phyloP scores from a whole-genome alignment of 2,329 filamentous ascomycete species.

The Leptographium galeiforme region DNA sequence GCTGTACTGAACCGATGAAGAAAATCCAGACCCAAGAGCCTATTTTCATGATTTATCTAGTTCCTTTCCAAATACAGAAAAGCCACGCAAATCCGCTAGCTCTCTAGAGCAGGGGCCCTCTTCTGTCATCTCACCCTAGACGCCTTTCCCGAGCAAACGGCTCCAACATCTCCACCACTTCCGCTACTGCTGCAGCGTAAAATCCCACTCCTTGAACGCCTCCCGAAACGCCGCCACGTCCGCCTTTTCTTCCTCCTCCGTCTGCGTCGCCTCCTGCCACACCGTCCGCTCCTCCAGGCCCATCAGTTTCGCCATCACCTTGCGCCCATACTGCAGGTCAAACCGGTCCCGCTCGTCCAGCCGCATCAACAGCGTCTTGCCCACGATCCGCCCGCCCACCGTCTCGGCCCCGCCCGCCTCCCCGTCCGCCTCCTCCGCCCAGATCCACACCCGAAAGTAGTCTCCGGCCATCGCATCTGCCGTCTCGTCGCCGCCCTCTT shows the following conservation, averaged over 20 bases:
- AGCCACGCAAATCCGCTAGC: no score
- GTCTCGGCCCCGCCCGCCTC: slow-evolving; percentile 17
- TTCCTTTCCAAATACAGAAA: no score
- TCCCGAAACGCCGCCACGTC: slow-evolving; percentile 70
- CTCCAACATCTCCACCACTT: no score
- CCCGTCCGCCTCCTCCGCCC: slow-evolving; percentile 46
- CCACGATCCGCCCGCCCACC: slow-evolving; percentile 30
- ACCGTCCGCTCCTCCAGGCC: slow-evolving; percentile 60
- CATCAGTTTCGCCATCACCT: slow-evolving; percentile 78
- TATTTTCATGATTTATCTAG: no score
- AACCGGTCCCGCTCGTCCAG: slow-evolving; percentile 63
- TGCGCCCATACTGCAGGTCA: slow-evolving; percentile 79
- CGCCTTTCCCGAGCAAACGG: no score
- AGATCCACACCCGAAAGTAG: slow-evolving; percentile 76
- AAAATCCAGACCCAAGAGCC: no score
- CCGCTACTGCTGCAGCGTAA: slow-evolving; percentile 32
- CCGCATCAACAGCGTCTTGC: slow-evolving; percentile 61
- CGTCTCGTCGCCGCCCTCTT: slow-evolving; percentile 30
- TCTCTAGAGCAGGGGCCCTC: no score
- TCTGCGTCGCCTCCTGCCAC: slow-evolving; percentile 78
- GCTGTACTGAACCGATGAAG: no score
- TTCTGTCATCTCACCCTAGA: no score
- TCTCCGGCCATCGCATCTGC: slow-evolving; percentile 39
- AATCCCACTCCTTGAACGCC: slow-evolving; percentile 79
- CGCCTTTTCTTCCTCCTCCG: slow-evolving; percentile 59